These are phyloP conservation scores for Aspergillus persii DNA, from an alignment of 2,329 filamentous ascomycete genomes.

Conservation along the genomic window DNA sequence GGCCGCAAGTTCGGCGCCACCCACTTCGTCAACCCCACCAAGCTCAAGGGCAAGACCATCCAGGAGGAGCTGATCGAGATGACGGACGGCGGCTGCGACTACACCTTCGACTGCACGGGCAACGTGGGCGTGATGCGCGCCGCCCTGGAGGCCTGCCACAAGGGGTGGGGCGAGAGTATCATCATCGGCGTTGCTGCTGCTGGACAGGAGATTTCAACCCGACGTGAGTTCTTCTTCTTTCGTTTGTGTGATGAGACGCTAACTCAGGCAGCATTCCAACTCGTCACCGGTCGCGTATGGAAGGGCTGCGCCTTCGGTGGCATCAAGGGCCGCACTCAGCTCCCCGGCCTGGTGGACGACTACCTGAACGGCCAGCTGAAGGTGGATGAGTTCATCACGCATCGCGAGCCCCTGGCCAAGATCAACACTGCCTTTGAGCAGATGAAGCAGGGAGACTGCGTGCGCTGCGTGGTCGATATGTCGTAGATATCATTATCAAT, in stretches of 20 bases:
- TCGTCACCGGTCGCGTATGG: conserved; percentile 97
- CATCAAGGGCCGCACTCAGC: conserved; percentile 94
- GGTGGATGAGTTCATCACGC: conserved; percentile 99
- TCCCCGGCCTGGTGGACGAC: conserved; percentile 81
- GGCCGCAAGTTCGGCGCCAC: conserved; percentile 91
- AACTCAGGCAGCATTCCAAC: conserved; percentile 74
- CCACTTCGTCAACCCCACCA: conserved; percentile 90
- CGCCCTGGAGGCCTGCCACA: conserved; percentile 96
- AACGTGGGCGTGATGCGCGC: conserved; percentile 95
- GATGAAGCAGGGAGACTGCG: conserved; percentile 97
- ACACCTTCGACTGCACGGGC: conserved; percentile 98
- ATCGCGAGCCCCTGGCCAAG: conserved; percentile 75
- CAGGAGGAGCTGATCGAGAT: conserved; percentile 93
- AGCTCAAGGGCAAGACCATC: conserved; percentile 72
- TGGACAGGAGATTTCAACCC: conserved; percentile 89
- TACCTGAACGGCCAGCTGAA: conserved; percentile 89
- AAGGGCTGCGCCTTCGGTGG: conserved; percentile 97
- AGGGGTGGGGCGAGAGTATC: conserved; percentile 98
- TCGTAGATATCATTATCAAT: conserved; percentile 2
- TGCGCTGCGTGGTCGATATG: conserved; percentile 84
- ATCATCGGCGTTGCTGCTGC: conserved; percentile 96
- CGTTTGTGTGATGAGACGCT: neutral
- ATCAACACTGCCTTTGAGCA: conserved; percentile 89
- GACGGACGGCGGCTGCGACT: conserved; percentile 97
- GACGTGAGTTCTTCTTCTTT: conserved; percentile 64